Percentiles rank a stretch among this genome's conserved stretches.
Conservation (phyloP, 192 early-diverging fungal genomes). For the Backusella circina region DNA sequence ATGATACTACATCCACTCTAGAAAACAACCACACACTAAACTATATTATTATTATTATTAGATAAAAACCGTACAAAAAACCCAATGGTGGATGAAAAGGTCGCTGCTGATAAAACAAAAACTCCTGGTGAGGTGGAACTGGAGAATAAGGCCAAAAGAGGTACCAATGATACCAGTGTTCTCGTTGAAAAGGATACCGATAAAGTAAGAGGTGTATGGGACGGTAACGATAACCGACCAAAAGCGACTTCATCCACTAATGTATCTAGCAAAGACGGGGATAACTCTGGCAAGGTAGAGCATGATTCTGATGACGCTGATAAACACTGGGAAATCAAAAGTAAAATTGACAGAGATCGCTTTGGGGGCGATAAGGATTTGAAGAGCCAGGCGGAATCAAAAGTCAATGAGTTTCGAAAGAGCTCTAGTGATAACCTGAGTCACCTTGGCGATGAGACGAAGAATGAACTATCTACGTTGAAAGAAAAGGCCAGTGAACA, state of each 20-base stretch:
- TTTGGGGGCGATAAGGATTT: neutral
- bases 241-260: neutral
- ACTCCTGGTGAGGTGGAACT: neutral
- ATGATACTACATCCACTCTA: neutral
- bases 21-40: neutral
- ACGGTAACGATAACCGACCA: neutral
- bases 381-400: neutral
- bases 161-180: neutral
- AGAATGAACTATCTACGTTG: neutral
- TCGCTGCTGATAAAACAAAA: neutral
- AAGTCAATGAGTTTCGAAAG: neutral
- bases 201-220: neutral
- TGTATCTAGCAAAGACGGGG: neutral
- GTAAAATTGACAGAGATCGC: neutral
- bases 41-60: neutral
- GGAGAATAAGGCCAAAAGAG: neutral
- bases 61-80: neutral
- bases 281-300: neutral
- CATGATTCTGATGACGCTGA: neutral
- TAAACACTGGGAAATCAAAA: neutral
- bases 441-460: neutral
- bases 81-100: conserved; percentile 3
- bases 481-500: neutral
- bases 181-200: neutral
- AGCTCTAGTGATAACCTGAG: neutral